Evolutionary conservation across 1,139 yeast genomes (phyloP).

Genomic region (Sugiyamaella castrensis): DNA sequence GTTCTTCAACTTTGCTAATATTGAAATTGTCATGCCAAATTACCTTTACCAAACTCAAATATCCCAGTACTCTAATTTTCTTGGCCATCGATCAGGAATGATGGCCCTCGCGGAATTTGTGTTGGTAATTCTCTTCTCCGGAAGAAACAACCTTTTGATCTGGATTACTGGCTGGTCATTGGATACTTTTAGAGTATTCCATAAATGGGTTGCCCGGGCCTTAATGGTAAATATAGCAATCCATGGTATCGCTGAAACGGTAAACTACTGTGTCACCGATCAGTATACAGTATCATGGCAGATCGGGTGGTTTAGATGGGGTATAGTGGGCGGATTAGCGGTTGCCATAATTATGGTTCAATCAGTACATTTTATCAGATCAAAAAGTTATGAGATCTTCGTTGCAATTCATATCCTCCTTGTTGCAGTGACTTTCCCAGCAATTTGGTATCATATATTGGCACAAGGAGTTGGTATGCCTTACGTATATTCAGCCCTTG

Average conservation of each 20-base stretch:
- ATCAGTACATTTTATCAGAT: slow-evolving; percentile 52
- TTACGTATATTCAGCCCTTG: slow-evolving; percentile 45
- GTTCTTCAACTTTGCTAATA: slow-evolving; percentile 41
- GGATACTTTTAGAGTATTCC: slow-evolving; percentile 58
- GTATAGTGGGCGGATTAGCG: slow-evolving; percentile 48
- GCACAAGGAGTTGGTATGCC: slow-evolving; percentile 47
- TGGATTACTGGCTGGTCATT: slow-evolving; percentile 65
- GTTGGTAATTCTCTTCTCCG: slow-evolving; percentile 53
- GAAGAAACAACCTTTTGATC: slow-evolving; percentile 64
- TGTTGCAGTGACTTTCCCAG: slow-evolving; percentile 54
- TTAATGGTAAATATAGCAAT: slow-evolving; percentile 45
- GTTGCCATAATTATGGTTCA: slow-evolving; percentile 45
- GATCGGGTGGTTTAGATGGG: slow-evolving; percentile 47
- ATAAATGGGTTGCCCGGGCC: slow-evolving; percentile 63
- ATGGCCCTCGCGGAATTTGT: slow-evolving; percentile 51
- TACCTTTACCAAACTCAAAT: slow-evolving; percentile 24
- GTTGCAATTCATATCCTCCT: slow-evolving; percentile 55
- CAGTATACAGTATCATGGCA: slow-evolving; percentile 17
- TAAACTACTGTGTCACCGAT: slow-evolving; percentile 8
- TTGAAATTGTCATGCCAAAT: slow-evolving; percentile 41
- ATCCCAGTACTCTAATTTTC: slow-evolving; percentile 35
- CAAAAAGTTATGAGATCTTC: slow-evolving; percentile 61
- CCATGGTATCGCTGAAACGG: slow-evolving; percentile 32
- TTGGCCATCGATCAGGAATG: slow-evolving; percentile 62
- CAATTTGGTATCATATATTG: slow-evolving; percentile 56